Conservation (phyloP, 306 rosid species). For the Potentilla sterilis region DNA sequence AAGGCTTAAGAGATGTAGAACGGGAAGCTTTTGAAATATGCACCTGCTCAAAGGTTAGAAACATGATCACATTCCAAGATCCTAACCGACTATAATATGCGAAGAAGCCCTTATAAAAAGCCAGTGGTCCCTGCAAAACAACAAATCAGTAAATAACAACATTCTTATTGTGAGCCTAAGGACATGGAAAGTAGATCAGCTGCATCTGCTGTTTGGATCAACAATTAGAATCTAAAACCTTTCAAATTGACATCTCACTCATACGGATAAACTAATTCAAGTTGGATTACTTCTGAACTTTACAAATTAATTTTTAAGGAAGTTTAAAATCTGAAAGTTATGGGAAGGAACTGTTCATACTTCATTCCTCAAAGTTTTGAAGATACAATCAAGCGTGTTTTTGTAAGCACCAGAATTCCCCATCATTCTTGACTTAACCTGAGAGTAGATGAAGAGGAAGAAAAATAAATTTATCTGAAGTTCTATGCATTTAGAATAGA, state of each 20-base stretch:
- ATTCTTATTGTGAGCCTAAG: background rate
- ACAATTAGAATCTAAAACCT: background rate
- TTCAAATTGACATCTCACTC: background rate
- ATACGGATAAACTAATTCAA: background rate
- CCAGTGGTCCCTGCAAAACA: slow-evolving; percentile 82
- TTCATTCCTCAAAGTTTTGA: slow-evolving; percentile 86
- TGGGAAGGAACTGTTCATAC: slow-evolving; percentile 43
- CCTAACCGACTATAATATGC: slow-evolving; percentile 94
- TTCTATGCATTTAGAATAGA: background rate
- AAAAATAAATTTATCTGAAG: slow-evolving; percentile 11
- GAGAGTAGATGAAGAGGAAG: slow-evolving; percentile 31
- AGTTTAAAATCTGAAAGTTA: slow-evolving; percentile 2
- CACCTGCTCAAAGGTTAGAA: slow-evolving; percentile 95
- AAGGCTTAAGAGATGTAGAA: background rate
- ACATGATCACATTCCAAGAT: slow-evolving; percentile 99
- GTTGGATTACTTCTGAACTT: background rate
- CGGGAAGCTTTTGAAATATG: slow-evolving; percentile 3
- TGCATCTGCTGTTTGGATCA: background rate
- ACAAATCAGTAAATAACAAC: slow-evolving; percentile 15
- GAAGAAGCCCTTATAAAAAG: slow-evolving; percentile 91
- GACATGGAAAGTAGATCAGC: too few relatives aligned
- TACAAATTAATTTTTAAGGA: background rate
- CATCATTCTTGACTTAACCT: slow-evolving; percentile 99
- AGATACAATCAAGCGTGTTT: slow-evolving; percentile 82
- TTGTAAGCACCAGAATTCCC: slow-evolving; percentile 86